Base-by-base conservation (phyloP, 441 rosid genomes). In the Eutrema salsugineum region DNA sequence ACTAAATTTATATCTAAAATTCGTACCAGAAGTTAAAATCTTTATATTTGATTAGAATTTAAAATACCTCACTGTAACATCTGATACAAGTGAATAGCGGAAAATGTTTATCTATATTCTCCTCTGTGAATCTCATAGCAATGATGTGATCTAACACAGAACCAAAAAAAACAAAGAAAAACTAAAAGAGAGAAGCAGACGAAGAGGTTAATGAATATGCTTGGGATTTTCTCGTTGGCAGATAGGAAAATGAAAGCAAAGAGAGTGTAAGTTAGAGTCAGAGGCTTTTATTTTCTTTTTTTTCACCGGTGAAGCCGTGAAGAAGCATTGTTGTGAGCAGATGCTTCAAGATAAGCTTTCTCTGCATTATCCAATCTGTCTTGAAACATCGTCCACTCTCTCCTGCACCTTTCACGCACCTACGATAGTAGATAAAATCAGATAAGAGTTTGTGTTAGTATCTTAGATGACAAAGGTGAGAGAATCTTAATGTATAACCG, bases 401-500 rank as follows among this genome's bases (percentile, higher is more conserved):
- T 86, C 73, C 78, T 82, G 71, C 99, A 94, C 77, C 99, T 84
- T 63, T 87, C 89, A 68, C 94, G 86, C 68, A 91, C 98, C 97
- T 94, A 83, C 0, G 8, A 36, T 24, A 43, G 40, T n/a, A 15
- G 28, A 14, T 47, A 15, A 32, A 69, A 39, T 14, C 72, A 6
- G 36, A n/a, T n/a, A n/a, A n/a, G n/a, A n/a, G n/a, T n/a, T n/a
- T n/a, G n/a, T n/a, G n/a, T n/a, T n/a, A n/a, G n/a, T n/a, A n/a
- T n/a, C n/a, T n/a, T n/a, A 30, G 39, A 35, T 1, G 16, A 27
- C 38, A 32, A 2, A 46, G 5, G 27, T 6, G 27, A 33, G 12
- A 36, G 2, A 20, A 20, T 55, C 15, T 0, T 65, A 36, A 9
- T 12, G 11, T 15, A 8, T 54, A 30, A 57, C 22, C 7, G 5